Conservation (phyloP, 2,329 filamentous ascomycete genomes). For the Microcyclosporella mali region DNA sequence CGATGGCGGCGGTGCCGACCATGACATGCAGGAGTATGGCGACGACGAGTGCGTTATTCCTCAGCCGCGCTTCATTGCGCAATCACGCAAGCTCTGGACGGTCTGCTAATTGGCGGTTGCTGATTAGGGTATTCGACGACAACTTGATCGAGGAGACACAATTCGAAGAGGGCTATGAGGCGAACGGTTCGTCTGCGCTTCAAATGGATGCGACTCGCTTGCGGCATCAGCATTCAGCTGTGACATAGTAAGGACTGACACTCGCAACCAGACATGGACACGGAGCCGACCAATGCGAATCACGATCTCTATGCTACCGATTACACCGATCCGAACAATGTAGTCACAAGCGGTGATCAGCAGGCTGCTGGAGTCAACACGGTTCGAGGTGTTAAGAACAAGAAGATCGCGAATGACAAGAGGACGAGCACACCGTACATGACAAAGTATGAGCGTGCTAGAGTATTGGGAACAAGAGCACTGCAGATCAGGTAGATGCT, state of each 20-base stretch:
- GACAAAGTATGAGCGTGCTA: constrained; percentile 97
- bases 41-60: constrained; percentile 25
- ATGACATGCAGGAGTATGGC: constrained; percentile 32
- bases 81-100: constrained; percentile 1
- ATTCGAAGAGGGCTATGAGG: constrained; percentile 51
- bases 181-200: constrained; percentile 19
- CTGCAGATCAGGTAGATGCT: constrained; percentile 77
- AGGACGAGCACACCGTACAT: constrained; percentile 94
- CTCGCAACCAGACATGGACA: constrained; percentile 31
- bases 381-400: constrained; percentile 58
- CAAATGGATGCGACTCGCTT: not conserved
- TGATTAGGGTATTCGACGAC: constrained; percentile 30
- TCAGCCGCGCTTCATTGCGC: not conserved
- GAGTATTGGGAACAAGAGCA: constrained; percentile 86
- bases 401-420: constrained; percentile 84
- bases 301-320: constrained; percentile 25
- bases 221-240: not conserved
- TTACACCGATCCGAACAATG: constrained; percentile 34
- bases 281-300: constrained; percentile 14
- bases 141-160: constrained; percentile 44
- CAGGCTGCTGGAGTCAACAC: constrained; percentile 37
- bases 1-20: constrained; percentile 43
- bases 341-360: constrained; percentile 45
- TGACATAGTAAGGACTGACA: constrained; percentile 1
- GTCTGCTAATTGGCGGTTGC: constrained; percentile 4